Evolutionary conservation across 192 early-diverging fungal genomes (phyloP).

Genomic region (Endogone sp.): DNA sequence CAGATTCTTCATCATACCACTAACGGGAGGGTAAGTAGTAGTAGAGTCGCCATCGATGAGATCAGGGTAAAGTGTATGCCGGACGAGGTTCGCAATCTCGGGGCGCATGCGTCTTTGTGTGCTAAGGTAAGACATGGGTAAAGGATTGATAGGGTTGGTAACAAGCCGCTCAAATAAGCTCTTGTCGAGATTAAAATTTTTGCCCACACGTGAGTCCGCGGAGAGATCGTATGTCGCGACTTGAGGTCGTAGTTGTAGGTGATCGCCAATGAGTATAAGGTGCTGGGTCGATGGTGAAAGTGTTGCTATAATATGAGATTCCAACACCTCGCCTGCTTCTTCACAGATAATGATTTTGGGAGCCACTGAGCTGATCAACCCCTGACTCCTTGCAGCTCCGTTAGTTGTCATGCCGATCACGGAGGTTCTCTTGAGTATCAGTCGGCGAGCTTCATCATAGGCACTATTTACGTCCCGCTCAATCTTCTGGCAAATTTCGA

Average conservation of each 20-base stretch:
- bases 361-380: conserved; percentile 29
- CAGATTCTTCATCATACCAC: conserved; percentile 44
- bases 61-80: conserved; percentile 41
- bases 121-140: conserved; percentile 33
- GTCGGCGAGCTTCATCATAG: conserved; percentile 26
- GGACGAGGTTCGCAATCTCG: conserved; percentile 42
- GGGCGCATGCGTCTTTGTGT: conserved; percentile 57
- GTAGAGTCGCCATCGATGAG: conserved; percentile 42
- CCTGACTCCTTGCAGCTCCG: conserved; percentile 50
- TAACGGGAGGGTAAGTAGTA: conserved; percentile 25
- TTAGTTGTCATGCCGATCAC: conserved; percentile 60
- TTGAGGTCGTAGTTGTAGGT: conserved; percentile 51
- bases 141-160: conserved; percentile 16
- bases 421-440: conserved; percentile 19
- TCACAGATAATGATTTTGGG: conserved; percentile 52
- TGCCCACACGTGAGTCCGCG: neutral
- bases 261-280: conserved; percentile 55
- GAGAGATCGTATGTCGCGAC: conserved; percentile 44
- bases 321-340: conserved; percentile 54
- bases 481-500: too few relatives aligned
- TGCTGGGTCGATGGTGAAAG: conserved; percentile 44
- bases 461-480: conserved; percentile 13
- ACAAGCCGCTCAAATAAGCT: conserved; percentile 54
- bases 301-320: conserved; percentile 48
- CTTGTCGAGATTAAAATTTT: conserved; percentile 36